phyloP scores from a whole-genome alignment of 352 stramenopile genomes.

The Pythium rishiriense region DNA sequence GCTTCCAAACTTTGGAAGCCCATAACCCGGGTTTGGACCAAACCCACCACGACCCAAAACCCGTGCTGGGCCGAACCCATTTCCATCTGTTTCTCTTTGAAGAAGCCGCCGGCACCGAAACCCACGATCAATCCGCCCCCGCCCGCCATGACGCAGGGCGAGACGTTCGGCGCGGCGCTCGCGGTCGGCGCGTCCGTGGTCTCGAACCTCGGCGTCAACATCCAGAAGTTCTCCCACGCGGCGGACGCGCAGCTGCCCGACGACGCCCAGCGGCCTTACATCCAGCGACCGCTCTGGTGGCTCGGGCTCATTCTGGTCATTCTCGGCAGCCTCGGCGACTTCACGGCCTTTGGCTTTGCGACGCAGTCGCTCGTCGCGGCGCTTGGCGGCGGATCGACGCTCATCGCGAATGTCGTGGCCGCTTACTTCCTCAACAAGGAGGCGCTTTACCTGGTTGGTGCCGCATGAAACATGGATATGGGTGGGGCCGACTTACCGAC shows the following conservation, averaged over 20 bases:
- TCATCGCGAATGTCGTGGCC: constrained; percentile 88
- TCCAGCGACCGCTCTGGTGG: constrained; percentile 88
- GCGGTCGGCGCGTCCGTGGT: constrained; percentile 79
- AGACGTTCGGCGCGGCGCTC: constrained; percentile 81
- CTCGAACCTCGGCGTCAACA: constrained; percentile 90
- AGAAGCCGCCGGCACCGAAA: constrained; percentile 1
- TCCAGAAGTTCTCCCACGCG: constrained; percentile 88
- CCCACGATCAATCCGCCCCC: neutral
- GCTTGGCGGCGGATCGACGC: constrained; percentile 80
- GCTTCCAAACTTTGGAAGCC: too few relatives aligned
- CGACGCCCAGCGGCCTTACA: constrained; percentile 67
- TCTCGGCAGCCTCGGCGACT: constrained; percentile 85
- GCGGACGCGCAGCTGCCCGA: constrained; percentile 47
- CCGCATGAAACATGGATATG: neutral
- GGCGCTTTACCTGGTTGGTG: constrained; percentile 55
- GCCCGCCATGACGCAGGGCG: constrained; percentile 54
- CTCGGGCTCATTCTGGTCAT: constrained; percentile 76
- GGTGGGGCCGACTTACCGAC: neutral
- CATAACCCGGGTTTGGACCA: neutral
- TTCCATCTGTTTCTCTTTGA: neutral
- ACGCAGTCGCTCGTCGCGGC: constrained; percentile 89
- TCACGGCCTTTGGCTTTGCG: constrained; percentile 88
- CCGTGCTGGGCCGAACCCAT: neutral
- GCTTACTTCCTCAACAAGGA: constrained; percentile 87
- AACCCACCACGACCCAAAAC: neutral